phyloP scores from a whole-genome alignment of 352 stramenopile species.

The Phytophthora cryptogea region DNA sequence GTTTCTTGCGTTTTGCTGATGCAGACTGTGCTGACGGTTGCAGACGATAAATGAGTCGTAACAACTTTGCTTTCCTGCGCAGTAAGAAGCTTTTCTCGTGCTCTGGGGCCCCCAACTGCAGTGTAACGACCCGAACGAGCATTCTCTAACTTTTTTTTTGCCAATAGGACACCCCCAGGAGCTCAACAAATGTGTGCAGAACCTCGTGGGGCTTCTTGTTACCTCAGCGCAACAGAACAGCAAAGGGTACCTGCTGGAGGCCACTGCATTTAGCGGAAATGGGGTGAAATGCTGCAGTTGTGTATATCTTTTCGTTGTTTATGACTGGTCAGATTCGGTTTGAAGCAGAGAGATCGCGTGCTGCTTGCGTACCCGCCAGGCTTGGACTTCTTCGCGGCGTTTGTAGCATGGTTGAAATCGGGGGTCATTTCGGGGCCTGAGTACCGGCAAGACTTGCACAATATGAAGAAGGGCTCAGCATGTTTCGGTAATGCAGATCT shows the following conservation, averaged over 20 bases:
- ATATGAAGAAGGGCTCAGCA: conserved; percentile 95
- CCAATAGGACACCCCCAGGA: conserved; percentile 42
- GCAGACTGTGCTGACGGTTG: conserved; percentile 79
- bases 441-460: conserved; percentile 90
- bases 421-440: conserved; percentile 94
- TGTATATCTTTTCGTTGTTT: conserved; percentile 7
- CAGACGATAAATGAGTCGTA: conserved; percentile 64
- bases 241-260: conserved; percentile 56
- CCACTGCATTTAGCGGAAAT: background rate
- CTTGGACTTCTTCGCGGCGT: conserved; percentile 97
- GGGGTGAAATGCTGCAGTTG: background rate
- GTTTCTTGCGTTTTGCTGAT: conserved; percentile 14
- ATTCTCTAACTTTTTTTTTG: conserved; percentile 7
- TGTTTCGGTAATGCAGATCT: conserved; percentile 96
- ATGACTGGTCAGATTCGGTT: conserved; percentile 43
- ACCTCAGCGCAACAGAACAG: conserved; percentile 50
- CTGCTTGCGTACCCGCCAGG: conserved; percentile 98
- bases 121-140: conserved; percentile 5
- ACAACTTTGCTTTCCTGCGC: conserved; percentile 57
- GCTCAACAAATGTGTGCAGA: conserved; percentile 66
- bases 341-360: conserved; percentile 79
- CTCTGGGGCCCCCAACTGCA: conserved; percentile 1
- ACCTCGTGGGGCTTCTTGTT: conserved; percentile 66
- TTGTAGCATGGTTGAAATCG: conserved; percentile 95
- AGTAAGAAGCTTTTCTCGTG: conserved; percentile 32